Evolutionary conservation across 1,284 basidiomycete species (phyloP), one percentile per base, ranked within the genome.

Genomic region (Cutaneotrichosporon dermatis): DNA sequence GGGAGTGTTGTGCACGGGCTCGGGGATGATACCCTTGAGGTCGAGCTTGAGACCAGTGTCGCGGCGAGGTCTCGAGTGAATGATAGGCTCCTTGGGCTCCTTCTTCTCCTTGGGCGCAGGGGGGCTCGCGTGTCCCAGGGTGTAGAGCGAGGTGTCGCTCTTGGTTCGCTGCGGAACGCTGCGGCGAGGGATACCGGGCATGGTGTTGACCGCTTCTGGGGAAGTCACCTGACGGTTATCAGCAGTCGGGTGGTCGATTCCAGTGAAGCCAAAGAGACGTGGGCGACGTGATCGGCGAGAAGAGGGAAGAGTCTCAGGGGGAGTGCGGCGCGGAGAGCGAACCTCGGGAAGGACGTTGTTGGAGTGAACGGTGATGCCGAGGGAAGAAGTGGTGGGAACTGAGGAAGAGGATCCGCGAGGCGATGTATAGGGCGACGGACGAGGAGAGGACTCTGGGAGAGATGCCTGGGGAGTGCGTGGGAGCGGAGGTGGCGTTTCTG

Each of bases 11-110:
- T 62, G 61, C 11, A 46, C 16, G 6, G 64, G 39, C 37, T 62
- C 42, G 4, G 71, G 66, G 34, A 73, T 55, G 55, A 79, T 73
- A 10, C 69, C 70, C 33, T 70, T 70, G 48, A 79, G 72, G 56
- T 77, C 73, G 43, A 79, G 71, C 66, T 76, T 77, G 58, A 79
- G 72, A 15, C 75, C 77, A 45, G 72, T 76, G 50, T 77, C 75
- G 33, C 71, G 66, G 16, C 60, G 65, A 41, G 25, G 59, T 53
- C 48, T 59, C 13, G 54, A 51, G 25, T 50, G 51, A 13, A 55
- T 51, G 54, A 40, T 62, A 37, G 57, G 36, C 44, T 62, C 15
- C 51, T 55, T n/a, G 43, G 57, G 36, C 53, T 45, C 42, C 48
- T 54, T 34, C 56, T 57, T 50, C 11, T 58, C 54, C 40, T 46